Evolutionary conservation across 108 stramenopile species (phyloP).

Genomic region (Cyclotella kingstonii): DNA sequence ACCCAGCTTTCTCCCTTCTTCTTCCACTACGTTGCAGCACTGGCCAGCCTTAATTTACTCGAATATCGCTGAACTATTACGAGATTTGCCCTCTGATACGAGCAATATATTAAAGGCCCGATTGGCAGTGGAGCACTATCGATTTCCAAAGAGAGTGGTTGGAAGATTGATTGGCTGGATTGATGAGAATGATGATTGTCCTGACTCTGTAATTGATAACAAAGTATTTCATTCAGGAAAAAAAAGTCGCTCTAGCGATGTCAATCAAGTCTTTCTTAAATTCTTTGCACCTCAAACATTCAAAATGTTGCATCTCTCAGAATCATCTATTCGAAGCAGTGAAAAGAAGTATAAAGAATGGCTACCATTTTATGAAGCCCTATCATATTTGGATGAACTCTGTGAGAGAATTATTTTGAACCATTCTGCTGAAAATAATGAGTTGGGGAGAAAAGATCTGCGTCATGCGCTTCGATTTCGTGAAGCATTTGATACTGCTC

Average conservation of each 20-base stretch:
- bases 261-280: too few species aligned
- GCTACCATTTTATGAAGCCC: conserved; percentile 6
- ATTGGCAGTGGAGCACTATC: conserved; percentile 2
- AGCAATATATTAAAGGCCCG: conserved; percentile 4
- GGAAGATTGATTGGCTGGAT: conserved; percentile 23
- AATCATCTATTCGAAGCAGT: background rate
- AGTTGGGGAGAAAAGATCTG: background rate
- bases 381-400: conserved; percentile 2
- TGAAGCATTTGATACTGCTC: conserved; percentile 20
- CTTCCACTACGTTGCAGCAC: conserved; percentile 4
- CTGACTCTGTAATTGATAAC: background rate
- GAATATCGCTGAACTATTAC: conserved; percentile 11
- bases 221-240: too few species aligned
- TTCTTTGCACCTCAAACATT: too few species aligned
- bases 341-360: background rate
- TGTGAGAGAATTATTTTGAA: conserved; percentile 5
- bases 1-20: background rate
- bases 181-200: background rate
- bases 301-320: background rate
- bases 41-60: conserved; percentile 32
- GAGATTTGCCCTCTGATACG: conserved; percentile 5
- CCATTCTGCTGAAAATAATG: too few species aligned
- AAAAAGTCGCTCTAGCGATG: too few species aligned
- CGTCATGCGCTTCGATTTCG: background rate
- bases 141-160: background rate